phyloP scores from a whole-genome alignment of 176 grass and related monocot genomes.

The Carex parvula region DNA sequence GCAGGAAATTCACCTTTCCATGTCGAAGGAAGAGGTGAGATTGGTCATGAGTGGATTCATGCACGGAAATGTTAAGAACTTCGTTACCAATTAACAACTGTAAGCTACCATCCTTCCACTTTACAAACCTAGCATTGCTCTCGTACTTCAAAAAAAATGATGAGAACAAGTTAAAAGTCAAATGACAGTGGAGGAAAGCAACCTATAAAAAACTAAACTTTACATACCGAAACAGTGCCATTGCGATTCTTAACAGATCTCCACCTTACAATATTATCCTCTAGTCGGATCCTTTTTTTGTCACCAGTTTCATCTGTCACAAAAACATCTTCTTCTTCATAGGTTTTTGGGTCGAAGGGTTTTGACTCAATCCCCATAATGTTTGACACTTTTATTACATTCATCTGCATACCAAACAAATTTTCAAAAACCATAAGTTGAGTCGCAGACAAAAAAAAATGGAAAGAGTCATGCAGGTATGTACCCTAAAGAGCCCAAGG shows the following conservation, averaged over 20 bases:
- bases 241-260: constrained; percentile 70
- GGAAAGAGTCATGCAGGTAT: not conserved
- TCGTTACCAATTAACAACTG: constrained; percentile 95
- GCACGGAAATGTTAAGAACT: constrained; percentile 93
- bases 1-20: constrained; percentile 54
- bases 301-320: constrained; percentile 83
- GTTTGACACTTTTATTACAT: constrained; percentile 95
- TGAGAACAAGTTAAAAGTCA: not conserved
- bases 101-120: constrained; percentile 94
- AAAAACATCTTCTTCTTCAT: constrained; percentile 84
- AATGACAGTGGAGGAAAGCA: constrained; percentile 14
- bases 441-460: not conserved
- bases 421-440: constrained; percentile 5
- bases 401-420: constrained; percentile 68
- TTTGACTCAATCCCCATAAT: constrained; percentile 95
- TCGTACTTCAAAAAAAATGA: constrained; percentile 49
- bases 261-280: constrained; percentile 96
- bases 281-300: constrained; percentile 81
- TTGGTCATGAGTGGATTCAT: constrained; percentile 84
- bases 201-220: constrained; percentile 19
- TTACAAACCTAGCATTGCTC: constrained; percentile 96
- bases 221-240: constrained; percentile 72
- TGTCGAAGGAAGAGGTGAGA: constrained; percentile 83
- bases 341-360: constrained; percentile 88
- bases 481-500: not conserved